These are phyloP conservation scores for Pythium aphanidermatum DNA, from an alignment of 352 stramenopile species.

Conservation along the genomic window DNA sequence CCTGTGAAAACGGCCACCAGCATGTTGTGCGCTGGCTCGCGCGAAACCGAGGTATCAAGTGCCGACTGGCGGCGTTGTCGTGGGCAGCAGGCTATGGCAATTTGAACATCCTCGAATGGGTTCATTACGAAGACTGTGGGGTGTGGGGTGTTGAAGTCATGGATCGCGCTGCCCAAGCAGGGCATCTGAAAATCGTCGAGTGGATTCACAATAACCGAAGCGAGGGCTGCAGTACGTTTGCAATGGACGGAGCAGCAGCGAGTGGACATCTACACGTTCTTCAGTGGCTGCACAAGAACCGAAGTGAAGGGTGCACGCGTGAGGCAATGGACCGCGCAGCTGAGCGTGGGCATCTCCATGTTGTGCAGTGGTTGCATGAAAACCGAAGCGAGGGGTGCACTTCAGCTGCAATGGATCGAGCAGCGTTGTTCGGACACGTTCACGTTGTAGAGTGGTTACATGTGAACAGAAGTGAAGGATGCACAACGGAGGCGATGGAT, in stretches of 20 bases:
- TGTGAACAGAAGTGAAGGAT: slow-evolving; percentile 9
- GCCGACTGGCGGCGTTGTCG: slow-evolving; percentile 1
- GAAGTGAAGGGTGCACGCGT: slow-evolving; percentile 10
- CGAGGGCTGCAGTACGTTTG: slow-evolving; percentile 12
- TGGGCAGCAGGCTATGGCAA: slow-evolving; percentile 12
- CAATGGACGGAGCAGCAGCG: slow-evolving; percentile 12
- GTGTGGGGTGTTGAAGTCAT: slow-evolving; percentile 17
- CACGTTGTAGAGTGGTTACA: slow-evolving; percentile 15
- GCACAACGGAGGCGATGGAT: slow-evolving; percentile 15
- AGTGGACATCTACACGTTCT: slow-evolving; percentile 11
- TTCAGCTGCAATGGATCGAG: slow-evolving; percentile 11
- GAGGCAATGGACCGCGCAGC: slow-evolving; percentile 17
- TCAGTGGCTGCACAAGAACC: slow-evolving; percentile 16
- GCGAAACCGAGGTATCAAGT: slow-evolving; percentile 2
- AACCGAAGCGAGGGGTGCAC: slow-evolving; percentile 15
- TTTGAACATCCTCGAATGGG: slow-evolving; percentile 18
- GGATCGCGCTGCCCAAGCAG: slow-evolving; percentile 10
- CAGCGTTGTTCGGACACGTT: slow-evolving; percentile 1
- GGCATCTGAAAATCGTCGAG: slow-evolving; percentile 14
- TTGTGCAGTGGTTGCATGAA: slow-evolving; percentile 13
- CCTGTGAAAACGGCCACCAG: slow-evolving; percentile 12
- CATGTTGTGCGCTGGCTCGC: slow-evolving; percentile 14
- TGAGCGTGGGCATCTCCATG: background rate
- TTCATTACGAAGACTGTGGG: slow-evolving; percentile 13
- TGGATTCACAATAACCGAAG: slow-evolving; percentile 10